Conservation (phyloP, 805 yeast genomes). For the Candida maesae region DNA sequence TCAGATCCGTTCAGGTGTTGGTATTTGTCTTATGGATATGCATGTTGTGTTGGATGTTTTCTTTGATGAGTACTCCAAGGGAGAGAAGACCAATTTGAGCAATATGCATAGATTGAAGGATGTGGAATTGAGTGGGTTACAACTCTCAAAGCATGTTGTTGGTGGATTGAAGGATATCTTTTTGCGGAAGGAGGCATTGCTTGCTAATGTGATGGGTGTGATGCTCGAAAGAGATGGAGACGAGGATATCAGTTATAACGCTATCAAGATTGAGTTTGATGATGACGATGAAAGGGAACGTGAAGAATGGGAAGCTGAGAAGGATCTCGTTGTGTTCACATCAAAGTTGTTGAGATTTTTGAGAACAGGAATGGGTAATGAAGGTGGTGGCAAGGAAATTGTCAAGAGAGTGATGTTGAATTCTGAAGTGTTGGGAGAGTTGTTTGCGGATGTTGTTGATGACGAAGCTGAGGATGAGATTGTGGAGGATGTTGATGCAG, state of each 20-base stretch:
- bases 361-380: slow-evolving; percentile 31
- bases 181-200: slow-evolving; percentile 43
- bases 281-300: slow-evolving; percentile 5
- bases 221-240: slow-evolving; percentile 47
- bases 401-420: slow-evolving; percentile 36
- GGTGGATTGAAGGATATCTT: slow-evolving; percentile 37
- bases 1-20: slow-evolving; percentile 20
- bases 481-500: too few species aligned
- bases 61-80: background rate
- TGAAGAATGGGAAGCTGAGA: slow-evolving; percentile 36
- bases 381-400: slow-evolving; percentile 15
- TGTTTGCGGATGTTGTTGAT: slow-evolving; percentile 7
- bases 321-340: slow-evolving; percentile 38
- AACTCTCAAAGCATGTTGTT: slow-evolving; percentile 13
- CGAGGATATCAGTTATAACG: slow-evolving; percentile 42
- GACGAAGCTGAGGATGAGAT: background rate
- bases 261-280: slow-evolving; percentile 13
- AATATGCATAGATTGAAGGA: background rate
- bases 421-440: slow-evolving; percentile 31
- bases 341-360: slow-evolving; percentile 38
- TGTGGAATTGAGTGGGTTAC: background rate
- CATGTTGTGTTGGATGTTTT: slow-evolving; percentile 3
- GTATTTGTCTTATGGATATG: slow-evolving; percentile 25
- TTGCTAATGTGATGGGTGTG: slow-evolving; percentile 32
- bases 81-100: background rate